Evolutionary conservation across 257 asterid species (phyloP), one percentile per base, ranked within the genome.

Genomic region (Linaria vulgaris): DNA sequence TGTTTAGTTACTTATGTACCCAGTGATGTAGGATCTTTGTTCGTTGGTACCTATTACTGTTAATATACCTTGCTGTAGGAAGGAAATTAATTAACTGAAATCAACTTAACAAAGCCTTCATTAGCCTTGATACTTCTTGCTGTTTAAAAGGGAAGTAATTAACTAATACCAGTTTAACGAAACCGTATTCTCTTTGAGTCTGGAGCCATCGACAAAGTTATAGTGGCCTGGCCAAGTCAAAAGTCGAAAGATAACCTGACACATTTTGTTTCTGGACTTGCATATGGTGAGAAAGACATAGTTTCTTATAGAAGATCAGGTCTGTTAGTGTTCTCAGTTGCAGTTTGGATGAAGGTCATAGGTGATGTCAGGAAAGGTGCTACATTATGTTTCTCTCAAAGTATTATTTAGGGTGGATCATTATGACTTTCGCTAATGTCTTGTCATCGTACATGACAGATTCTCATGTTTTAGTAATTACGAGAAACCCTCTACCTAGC

Each of bases 121-220:
- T n/a, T 27, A 27, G 34, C 6, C 34, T 27, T 27, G 34, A 27
- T 27, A 27, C 34, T n/a, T n/a, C 34, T 27, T 27, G 6, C 56
- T n/a, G 59, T 53, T 52, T 59, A 66, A 30, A 25, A 16, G 46
- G 59, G 39, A 47, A 23, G 22, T 62, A 41, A 64, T 73, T 30
- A 12, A 60, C n/a, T 41, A 12, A 50, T n/a, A 53, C 56, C 48
- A 22, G 13, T 56, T 17, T 11, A 16, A 12, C 21, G 9, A 30
- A 54, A 16, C 31, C 44, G 41, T 27, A 23, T 65, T 21, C 45
- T 27, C 24, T 7, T 30, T 17, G 22, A 12, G 20, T 50, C 21
- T 24, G 30, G 50, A 37, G 46, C 46, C 53, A 56, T 70, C 61
- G 56, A 12, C 34, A 27, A 27, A 27, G 6, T 27, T 16, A 46